These are phyloP conservation scores for Dictyostelium brefeldianum DNA, from an alignment of 78 protist species.

Conservation along the genomic window DNA sequence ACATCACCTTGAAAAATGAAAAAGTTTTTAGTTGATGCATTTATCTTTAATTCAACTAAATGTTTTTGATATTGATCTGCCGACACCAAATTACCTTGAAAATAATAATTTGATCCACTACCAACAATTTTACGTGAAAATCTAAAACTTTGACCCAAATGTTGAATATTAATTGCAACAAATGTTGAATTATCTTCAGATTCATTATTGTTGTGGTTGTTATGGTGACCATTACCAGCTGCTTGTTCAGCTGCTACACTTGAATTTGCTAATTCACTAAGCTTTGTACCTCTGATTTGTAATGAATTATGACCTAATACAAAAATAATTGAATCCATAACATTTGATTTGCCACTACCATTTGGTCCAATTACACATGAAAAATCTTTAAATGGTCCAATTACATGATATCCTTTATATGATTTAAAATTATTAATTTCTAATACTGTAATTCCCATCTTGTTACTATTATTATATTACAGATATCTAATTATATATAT, in stretches of 20 bases:
- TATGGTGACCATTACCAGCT: no score
- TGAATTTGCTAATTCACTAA: slow-evolving; percentile 50
- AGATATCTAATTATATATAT: background rate
- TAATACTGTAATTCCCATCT: slow-evolving; percentile 77
- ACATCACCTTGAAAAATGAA: slow-evolving; percentile 98
- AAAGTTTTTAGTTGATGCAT: slow-evolving; percentile 91
- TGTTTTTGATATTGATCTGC: slow-evolving; percentile 55
- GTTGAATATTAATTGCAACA: slow-evolving; percentile 17
- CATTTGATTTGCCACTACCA: slow-evolving; percentile 97
- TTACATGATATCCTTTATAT: slow-evolving; percentile 90
- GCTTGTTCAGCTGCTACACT: background rate
- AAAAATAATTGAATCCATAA: slow-evolving; percentile 98
- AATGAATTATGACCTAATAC: slow-evolving; percentile 93
- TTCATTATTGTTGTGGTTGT: background rate
- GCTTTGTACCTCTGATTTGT: slow-evolving; percentile 88
- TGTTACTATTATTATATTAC: background rate
- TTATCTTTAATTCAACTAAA: slow-evolving; percentile 70
- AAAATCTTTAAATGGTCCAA: slow-evolving; percentile 98
- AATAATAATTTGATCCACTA: slow-evolving; percentile 18
- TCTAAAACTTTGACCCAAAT: slow-evolving; percentile 4
- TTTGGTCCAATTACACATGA: slow-evolving; percentile 98
- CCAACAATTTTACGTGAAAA: slow-evolving; percentile 48
- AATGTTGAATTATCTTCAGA: background rate
- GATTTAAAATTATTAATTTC: slow-evolving; percentile 97
- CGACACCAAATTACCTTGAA: background rate